These are phyloP conservation scores for Talaromyces proteolyticus DNA, from an alignment of 495 filamentous ascomycete species.

Conservation along the genomic window DNA sequence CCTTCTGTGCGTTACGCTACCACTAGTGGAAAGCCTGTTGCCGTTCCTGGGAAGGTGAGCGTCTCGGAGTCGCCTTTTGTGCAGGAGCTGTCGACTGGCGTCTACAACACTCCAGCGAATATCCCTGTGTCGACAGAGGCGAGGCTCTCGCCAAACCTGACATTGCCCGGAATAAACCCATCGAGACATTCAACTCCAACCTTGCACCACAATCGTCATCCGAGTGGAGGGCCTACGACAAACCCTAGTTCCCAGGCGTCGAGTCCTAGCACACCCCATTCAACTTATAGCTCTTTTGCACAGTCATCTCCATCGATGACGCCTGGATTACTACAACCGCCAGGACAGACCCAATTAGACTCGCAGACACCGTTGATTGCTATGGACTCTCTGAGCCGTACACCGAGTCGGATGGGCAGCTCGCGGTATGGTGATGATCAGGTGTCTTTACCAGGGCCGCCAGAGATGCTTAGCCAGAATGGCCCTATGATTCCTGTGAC, in stretches of 20 bases:
- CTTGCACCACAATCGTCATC: constrained; percentile 28
- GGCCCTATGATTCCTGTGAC: constrained; percentile 58
- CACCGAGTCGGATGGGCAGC: constrained; percentile 17
- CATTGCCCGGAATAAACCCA: constrained; percentile 21
- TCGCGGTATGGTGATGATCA: constrained; percentile 28
- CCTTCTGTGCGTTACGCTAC: constrained; percentile 42
- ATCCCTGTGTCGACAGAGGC: constrained; percentile 23
- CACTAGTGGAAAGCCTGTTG: constrained; percentile 23
- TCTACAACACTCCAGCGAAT: constrained; percentile 17
- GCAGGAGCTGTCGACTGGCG: constrained; percentile 23
- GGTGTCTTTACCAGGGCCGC: constrained; percentile 31
- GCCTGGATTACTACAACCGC: constrained; percentile 12
- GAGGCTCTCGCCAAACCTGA: constrained; percentile 17
- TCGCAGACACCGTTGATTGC: constrained; percentile 19
- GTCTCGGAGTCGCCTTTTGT: constrained; percentile 42
- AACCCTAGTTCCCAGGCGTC: constrained; percentile 44
- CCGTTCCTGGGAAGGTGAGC: constrained; percentile 39
- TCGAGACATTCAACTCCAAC: constrained; percentile 36
- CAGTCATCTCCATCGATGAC: constrained; percentile 38
- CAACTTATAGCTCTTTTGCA: constrained; percentile 41
- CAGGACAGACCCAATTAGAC: constrained; percentile 17
- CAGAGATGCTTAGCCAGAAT: constrained; percentile 25
- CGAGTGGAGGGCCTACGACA: constrained; percentile 35
- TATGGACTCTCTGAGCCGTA: constrained; percentile 22
- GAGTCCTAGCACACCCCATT: constrained; percentile 49